Conservation (phyloP, 345 rosid species). For the Pelargonium nanum region DNA sequence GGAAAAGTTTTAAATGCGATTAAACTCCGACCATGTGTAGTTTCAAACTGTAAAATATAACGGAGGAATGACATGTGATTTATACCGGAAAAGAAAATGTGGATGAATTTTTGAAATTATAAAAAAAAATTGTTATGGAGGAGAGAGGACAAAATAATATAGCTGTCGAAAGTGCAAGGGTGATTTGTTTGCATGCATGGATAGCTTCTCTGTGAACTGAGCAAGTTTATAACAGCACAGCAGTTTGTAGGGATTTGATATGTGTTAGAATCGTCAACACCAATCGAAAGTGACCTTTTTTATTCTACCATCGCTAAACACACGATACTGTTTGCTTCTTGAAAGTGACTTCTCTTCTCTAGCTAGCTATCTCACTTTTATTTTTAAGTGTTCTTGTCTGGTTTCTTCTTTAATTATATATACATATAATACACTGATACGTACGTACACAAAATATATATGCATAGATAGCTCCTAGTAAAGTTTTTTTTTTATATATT, state of each 20-base stretch:
- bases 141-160: slow-evolving; percentile 10
- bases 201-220: neutral
- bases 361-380: neutral
- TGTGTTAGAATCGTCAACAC: neutral
- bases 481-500: too few relatives aligned
- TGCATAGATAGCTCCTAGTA: too few relatives aligned
- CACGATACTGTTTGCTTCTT: slow-evolving; percentile 2
- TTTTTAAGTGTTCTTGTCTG: neutral
- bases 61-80: too few relatives aligned
- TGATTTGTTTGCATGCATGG: slow-evolving; percentile 7
- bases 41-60: too few relatives aligned
- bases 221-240: too few relatives aligned
- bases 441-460: neutral
- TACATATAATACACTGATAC: neutral
- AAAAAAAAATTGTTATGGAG: neutral
- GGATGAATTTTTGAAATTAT: neutral
- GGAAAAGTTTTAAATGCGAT: too few relatives aligned
- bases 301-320: slow-evolving; percentile 2
- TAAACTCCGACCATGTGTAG: too few relatives aligned
- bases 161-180: slow-evolving; percentile 15
- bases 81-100: neutral
- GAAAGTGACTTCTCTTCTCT: slow-evolving; percentile 6
- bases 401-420: neutral
- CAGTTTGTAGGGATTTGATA: slow-evolving; percentile 8
- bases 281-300: slow-evolving; percentile 13